Percentiles rank a stretch among this genome's conserved stretches.
Conservation (phyloP, 345 rosid genomes). For the Bruguiera sexangula region DNA sequence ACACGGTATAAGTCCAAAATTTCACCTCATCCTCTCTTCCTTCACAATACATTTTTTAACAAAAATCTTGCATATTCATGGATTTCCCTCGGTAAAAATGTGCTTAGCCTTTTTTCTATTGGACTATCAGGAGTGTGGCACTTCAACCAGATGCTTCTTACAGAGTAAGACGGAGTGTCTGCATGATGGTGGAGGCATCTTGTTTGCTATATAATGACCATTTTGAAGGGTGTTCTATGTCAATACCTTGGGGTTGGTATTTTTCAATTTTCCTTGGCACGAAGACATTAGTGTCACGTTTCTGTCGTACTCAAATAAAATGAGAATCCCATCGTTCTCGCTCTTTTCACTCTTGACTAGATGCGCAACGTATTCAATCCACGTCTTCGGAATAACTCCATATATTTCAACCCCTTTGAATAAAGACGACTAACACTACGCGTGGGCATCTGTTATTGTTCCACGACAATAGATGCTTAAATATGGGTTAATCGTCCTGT, state of each 20-base stretch:
- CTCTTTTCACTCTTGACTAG: too few species aligned
- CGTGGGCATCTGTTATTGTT: not conserved
- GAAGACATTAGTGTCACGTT: not conserved
- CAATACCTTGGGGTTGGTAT: slow-evolving; percentile 1
- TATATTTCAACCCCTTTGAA: too few species aligned
- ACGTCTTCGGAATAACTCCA: too few species aligned
- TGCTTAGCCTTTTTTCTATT: not conserved
- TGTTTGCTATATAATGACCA: not conserved
- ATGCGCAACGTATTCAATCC: too few species aligned
- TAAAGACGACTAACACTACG: too few species aligned
- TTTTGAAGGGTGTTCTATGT: slow-evolving; percentile 4
- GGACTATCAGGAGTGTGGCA: slow-evolving; percentile 35
- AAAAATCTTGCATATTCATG: not conserved
- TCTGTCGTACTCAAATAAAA: too few species aligned
- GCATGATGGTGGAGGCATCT: slow-evolving; percentile 30
- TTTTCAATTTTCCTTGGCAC: slow-evolving; percentile 6
- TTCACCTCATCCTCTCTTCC: not conserved
- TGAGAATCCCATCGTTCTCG: too few species aligned
- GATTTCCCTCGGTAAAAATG: not conserved
- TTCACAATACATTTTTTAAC: not conserved
- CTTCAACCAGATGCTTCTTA: slow-evolving; percentile 32
- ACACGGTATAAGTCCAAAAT: slow-evolving; percentile 16
- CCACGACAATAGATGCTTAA: not conserved
- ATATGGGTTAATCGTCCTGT: not conserved
- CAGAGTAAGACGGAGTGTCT: slow-evolving; percentile 8